phyloP scores from a whole-genome alignment of 1,284 basidiomycete species.

The Rhodotorula glutinis region DNA sequence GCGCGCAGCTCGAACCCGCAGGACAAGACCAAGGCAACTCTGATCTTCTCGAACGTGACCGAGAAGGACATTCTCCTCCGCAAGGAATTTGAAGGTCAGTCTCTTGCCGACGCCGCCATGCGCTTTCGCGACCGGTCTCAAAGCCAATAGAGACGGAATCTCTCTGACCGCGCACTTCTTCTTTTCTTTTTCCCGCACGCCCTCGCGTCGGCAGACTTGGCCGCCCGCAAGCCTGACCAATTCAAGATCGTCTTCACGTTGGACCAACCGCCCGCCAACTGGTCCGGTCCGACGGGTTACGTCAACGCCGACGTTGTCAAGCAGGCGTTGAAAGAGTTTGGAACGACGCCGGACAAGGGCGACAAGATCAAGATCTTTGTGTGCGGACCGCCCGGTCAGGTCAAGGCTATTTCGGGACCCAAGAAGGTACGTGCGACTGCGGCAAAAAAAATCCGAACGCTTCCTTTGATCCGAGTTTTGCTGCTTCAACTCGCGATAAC shows the following conservation, averaged over 20 bases:
- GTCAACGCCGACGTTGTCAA: conserved; percentile 68
- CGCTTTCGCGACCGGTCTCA: too few relatives aligned
- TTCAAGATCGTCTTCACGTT: conserved; percentile 83
- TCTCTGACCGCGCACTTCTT: too few relatives aligned
- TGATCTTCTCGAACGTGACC: conserved; percentile 81
- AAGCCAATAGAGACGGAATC: too few relatives aligned
- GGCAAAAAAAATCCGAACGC: too few relatives aligned
- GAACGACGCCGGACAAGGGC: conserved; percentile 61
- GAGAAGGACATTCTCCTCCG: conserved; percentile 72
- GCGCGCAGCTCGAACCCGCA: conserved; percentile 52
- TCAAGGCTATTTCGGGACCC: conserved; percentile 64
- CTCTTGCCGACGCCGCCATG: neutral
- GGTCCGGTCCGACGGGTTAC: conserved; percentile 68
- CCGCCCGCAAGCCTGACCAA: conserved; percentile 45
- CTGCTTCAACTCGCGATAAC: too few relatives aligned
- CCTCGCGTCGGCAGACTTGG: conserved; percentile 44
- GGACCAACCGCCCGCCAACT: conserved; percentile 68
- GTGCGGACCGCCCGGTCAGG: conserved; percentile 70
- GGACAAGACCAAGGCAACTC: conserved; percentile 93
- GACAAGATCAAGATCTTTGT: conserved; percentile 86
- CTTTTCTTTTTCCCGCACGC: too few relatives aligned
- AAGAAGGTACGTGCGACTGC: conserved; percentile 45
- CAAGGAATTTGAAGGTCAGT: conserved; percentile 44
- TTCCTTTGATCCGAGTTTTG: too few relatives aligned
- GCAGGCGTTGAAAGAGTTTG: conserved; percentile 57